Percentiles rank a stretch among this genome's conserved stretches.
phyloP scores from a whole-genome alignment of 2,329 filamentous ascomycete species.

The Cercospora citrullina region DNA sequence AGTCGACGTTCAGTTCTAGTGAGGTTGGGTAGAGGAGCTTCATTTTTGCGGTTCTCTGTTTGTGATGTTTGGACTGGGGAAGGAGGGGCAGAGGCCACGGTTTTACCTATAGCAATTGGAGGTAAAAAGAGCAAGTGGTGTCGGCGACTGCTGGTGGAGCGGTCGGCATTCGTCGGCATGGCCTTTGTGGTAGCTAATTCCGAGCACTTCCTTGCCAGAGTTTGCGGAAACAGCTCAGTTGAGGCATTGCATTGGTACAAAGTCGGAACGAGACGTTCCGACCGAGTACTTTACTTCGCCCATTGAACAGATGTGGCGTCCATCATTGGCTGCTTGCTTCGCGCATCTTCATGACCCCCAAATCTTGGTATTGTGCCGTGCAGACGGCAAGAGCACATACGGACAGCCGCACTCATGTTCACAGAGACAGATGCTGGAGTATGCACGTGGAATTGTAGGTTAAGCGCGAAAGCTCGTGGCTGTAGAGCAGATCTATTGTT shows the following conservation, averaged over 20 bases:
- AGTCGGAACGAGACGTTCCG: not conserved
- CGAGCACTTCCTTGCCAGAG: not conserved
- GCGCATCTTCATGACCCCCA: not conserved
- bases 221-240: not conserved
- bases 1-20: slow-evolving; percentile 56
- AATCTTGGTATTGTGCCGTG: not conserved
- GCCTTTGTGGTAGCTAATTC: not conserved
- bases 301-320: not conserved
- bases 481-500: not conserved
- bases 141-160: not conserved
- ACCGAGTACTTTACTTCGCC: not conserved
- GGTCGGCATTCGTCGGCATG: slow-evolving; percentile 4
- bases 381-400: not conserved
- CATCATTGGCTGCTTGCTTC: not conserved
- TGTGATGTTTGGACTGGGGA: not conserved
- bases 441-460: not conserved
- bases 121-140: not conserved
- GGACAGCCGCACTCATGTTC: not conserved
- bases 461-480: not conserved
- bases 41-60: slow-evolving; percentile 43
- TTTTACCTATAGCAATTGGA: not conserved
- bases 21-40: slow-evolving; percentile 69
- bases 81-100: slow-evolving; percentile 1
- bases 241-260: not conserved
- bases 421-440: not conserved